Evolutionary conservation across 2,329 filamentous ascomycete species (phyloP).

Genomic region (Neofusicoccum ribis): DNA sequence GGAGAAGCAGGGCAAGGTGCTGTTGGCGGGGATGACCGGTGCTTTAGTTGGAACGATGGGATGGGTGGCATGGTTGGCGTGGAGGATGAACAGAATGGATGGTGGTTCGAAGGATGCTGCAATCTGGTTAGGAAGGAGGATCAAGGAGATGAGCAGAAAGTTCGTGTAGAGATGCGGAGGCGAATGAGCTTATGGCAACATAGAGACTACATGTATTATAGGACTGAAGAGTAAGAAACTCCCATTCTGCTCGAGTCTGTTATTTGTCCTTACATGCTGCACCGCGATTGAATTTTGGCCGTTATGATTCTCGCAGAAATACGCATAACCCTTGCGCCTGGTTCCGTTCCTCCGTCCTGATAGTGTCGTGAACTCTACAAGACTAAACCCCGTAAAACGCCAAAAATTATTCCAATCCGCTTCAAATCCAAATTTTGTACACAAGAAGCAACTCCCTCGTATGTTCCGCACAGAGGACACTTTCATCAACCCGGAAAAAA

Average conservation of each 20-base stretch:
- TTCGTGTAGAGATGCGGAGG: not conserved
- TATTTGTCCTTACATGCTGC: not conserved
- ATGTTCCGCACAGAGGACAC: too few relatives aligned
- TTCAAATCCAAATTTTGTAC: not conserved
- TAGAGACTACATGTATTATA: not conserved
- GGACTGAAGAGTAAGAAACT: not conserved
- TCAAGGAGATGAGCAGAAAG: constrained; percentile 1
- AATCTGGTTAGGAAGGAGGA: constrained; percentile 10
- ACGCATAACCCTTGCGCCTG: not conserved
- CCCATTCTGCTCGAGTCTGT: not conserved
- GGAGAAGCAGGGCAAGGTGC: constrained; percentile 62
- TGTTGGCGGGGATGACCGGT: constrained; percentile 23
- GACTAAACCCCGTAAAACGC: not conserved
- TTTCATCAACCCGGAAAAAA: not conserved
- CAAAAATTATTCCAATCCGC: not conserved
- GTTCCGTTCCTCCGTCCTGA: not conserved
- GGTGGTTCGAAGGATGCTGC: not conserved
- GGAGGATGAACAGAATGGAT: constrained; percentile 3
- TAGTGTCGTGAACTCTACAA: not conserved
- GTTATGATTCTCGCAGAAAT: not conserved
- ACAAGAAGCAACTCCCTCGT: not conserved
- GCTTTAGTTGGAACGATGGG: not conserved
- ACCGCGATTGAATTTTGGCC: not conserved
- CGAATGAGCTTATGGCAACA: not conserved
- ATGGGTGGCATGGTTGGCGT: constrained; percentile 10